These are phyloP conservation scores for Penicillium expansum DNA, from an alignment of 2,329 filamentous ascomycete genomes.

Conservation along the genomic window DNA sequence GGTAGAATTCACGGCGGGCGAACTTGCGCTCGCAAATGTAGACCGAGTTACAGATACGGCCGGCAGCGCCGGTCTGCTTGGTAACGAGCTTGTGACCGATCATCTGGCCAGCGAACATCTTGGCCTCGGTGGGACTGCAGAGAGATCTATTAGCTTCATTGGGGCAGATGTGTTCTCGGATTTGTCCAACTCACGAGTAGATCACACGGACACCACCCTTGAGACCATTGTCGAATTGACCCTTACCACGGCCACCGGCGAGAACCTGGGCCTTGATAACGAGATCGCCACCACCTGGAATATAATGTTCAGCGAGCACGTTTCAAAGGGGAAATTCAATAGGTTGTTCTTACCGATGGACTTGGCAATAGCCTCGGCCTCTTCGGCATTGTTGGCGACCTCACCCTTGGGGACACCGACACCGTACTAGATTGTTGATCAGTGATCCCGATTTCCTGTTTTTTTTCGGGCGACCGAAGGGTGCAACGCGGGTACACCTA, in stretches of 20 bases:
- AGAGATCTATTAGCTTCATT: constrained; percentile 12
- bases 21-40: constrained; percentile 99
- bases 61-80: constrained; percentile 94
- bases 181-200: constrained; percentile 67
- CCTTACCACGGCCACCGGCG: constrained; percentile 96
- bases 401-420: constrained; percentile 87
- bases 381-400: constrained; percentile 76
- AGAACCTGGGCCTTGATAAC: constrained; percentile 99
- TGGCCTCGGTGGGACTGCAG: constrained; percentile 73
- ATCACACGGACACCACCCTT: constrained; percentile 98
- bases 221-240: constrained; percentile 94
- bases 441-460: constrained; percentile 16
- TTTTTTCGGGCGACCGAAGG: constrained; percentile 15
- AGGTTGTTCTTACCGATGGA: constrained; percentile 63
- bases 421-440: constrained; percentile 67
- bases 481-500: constrained; percentile 36
- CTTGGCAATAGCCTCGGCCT: constrained; percentile 90
- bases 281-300: constrained; percentile 76
- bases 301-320: constrained; percentile 18
- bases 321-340: not conserved
- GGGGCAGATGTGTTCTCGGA: not conserved
- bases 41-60: constrained; percentile 93
- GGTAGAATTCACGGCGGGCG: constrained; percentile 97
- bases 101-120: constrained; percentile 99
- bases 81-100: constrained; percentile 99